Conservation (phyloP, 345 rosid genomes). For the Excoecaria cochinchinensis region DNA sequence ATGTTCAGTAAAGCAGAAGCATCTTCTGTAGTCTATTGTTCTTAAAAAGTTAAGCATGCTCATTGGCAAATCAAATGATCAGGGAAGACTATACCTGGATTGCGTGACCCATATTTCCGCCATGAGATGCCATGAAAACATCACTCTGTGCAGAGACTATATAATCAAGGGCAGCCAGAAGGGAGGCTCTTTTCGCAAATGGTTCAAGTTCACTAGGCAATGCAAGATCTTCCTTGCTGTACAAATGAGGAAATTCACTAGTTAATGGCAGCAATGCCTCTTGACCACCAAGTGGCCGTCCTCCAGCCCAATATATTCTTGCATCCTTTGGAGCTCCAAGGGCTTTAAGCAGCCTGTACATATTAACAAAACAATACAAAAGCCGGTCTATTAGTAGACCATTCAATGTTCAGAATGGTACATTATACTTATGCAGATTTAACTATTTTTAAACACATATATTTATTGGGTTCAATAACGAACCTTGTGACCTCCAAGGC, state of each 20-base stretch:
- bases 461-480: slow-evolving; percentile 3
- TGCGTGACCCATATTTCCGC: slow-evolving; percentile 97
- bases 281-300: slow-evolving; percentile 80
- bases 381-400: slow-evolving; percentile 2
- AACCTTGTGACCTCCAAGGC: slow-evolving; percentile 87
- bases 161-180: slow-evolving; percentile 86
- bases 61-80: not conserved
- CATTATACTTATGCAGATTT: not conserved
- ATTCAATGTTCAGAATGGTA: not conserved
- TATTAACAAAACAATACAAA: not conserved
- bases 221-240: slow-evolving; percentile 81
- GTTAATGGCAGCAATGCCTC: slow-evolving; percentile 71
- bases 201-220: slow-evolving; percentile 82
- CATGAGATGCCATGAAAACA: slow-evolving; percentile 97
- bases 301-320: slow-evolving; percentile 93
- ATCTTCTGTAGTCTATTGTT: not conserved
- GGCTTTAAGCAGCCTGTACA: slow-evolving; percentile 82
- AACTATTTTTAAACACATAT: not conserved
- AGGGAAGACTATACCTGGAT: slow-evolving; percentile 54
- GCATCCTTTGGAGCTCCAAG: slow-evolving; percentile 75
- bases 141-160: slow-evolving; percentile 79
- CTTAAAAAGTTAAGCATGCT: not conserved
- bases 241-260: slow-evolving; percentile 63
- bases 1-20: slow-evolving; percentile 10
- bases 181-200: slow-evolving; percentile 68